Evolutionary conservation across 2,329 filamentous ascomycete genomes (phyloP).

Genomic region (Talaromyces islandicus): DNA sequence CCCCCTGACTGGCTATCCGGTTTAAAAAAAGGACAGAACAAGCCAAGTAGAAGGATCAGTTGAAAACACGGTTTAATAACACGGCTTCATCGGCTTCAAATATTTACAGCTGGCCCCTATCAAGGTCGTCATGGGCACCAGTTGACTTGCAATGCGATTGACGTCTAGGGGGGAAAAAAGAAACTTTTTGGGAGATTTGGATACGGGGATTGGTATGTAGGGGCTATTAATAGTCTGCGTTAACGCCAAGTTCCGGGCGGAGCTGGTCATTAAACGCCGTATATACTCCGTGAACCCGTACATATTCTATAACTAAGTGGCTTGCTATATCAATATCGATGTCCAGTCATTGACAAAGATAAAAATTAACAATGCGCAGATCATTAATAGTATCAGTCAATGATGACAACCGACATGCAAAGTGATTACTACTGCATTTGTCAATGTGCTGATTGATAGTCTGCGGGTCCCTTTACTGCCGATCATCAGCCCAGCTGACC

Average conservation of each 20-base stretch:
- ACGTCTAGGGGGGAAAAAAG: too few species aligned
- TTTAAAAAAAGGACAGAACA: neutral
- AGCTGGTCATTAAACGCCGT: too few species aligned
- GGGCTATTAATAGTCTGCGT: neutral
- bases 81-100: too few species aligned
- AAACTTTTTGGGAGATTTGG: too few species aligned
- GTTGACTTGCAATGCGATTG: too few species aligned
- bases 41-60: neutral
- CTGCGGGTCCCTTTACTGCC: neutral
- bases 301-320: too few species aligned
- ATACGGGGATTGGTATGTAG: too few species aligned
- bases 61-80: neutral
- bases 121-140: too few species aligned
- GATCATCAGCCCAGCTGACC: neutral
- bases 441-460: neutral
- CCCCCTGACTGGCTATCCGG: neutral
- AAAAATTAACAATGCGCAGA: neutral
- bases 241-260: neutral
- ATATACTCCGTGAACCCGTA: too few species aligned
- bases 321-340: neutral
- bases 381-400: neutral
- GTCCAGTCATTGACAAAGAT: neutral
- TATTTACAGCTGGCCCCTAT: too few species aligned
- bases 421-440: neutral
- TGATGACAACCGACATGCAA: neutral